Evolutionary conservation across 2,329 filamentous ascomycete species (phyloP), one percentile per base, ranked within the genome.

Genomic region (Dactylellina drechsleri): DNA sequence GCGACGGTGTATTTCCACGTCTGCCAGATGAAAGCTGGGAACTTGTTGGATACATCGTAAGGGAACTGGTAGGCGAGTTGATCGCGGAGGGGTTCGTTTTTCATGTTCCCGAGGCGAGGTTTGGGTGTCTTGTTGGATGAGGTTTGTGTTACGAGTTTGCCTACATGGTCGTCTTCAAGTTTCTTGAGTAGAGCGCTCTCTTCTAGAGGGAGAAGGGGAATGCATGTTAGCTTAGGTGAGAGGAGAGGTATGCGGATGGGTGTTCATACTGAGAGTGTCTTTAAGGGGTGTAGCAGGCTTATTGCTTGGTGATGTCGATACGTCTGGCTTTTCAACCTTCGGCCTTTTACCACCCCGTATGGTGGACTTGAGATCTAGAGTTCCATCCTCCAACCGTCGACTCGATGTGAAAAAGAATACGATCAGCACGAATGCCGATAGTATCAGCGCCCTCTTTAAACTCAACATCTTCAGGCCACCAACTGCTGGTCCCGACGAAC

Each of bases 11-110:
- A 90, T 82, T 96, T 97, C 95, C 95, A 99, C 13, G 95, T 99
- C 85, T 99, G 95, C 95, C 95, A 99, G 81, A 99, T 96, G 84
- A 97, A 98, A 67, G 93, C 93, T 2, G 95, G 95, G 82, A 98
- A 98, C 82, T 94, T 96, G 79, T 86, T 83, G 80, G 93, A 89
- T 77, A 94, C 86, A 80, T 97, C 91, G 85, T 98, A 99, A 18
- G 93, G 92, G 82, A 95, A 98, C 79, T 96, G 91, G 84, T 96
- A 97, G 61, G 90, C 90, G 68, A 99, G 88, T 83, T 95, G 87
- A 77, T 97, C 84, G 87, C 91, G 85, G 85, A 85, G 62, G 93
- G 86, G 15, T 50, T 68, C 53, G 36, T 50, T 59, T 20, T 71
- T 76, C 66, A 76, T 76, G 53, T 71, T 62, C 16, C 41, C 41